Evolutionary conservation across 2,329 filamentous ascomycete species (phyloP), one percentile per base, ranked within the genome.

Genomic region (Curvularia lunata): DNA sequence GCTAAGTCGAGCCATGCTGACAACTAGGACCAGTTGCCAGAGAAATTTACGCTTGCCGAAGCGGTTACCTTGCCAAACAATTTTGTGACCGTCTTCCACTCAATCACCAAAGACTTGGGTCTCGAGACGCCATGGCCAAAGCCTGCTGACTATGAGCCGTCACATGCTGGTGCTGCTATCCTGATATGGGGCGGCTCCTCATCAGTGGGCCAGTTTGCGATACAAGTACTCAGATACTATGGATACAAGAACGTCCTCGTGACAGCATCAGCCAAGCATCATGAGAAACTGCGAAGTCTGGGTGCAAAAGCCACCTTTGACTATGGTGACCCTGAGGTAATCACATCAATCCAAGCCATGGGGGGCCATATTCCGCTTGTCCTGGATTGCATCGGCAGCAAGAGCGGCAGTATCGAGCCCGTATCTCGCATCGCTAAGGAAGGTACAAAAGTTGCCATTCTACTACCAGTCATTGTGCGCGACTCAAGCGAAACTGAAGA

Each of bases 111-210:
- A 1, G 84, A 88, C 58, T 75, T 88, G 12, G 77, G 72, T 0
- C 71, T 89, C 19, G 78, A 80, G 30, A 77, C 86, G 0, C 85
- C 85, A 0, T 88, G 85, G 84, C 85, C 85, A 0, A 80, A 82
- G 42, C 82, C 82, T 0, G 68, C 74, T 16, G 70, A 62, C 12
- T 84, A 76, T 61, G 41, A 77, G 69, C 52, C 76, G 1, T 41
- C 55, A 8, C 25, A 65, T 42, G 76, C 75, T 0, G 70, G 73
- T 25, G 58, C 65, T 19, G 71, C 67, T 1, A 65, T 82, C 13
- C 56, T 82, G 34, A 63, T 82, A 23, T 82, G 79, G 75, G 81
- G 80, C 25, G 80, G 77, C 1, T 75, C 77, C 5, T 78, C 77
- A 0, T 78, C 76, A 0, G 77, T 80, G 13, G 80, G 81, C 0